Conservation (phyloP, 257 asterid genomes). For the Nyctanthes arbortristis region DNA sequence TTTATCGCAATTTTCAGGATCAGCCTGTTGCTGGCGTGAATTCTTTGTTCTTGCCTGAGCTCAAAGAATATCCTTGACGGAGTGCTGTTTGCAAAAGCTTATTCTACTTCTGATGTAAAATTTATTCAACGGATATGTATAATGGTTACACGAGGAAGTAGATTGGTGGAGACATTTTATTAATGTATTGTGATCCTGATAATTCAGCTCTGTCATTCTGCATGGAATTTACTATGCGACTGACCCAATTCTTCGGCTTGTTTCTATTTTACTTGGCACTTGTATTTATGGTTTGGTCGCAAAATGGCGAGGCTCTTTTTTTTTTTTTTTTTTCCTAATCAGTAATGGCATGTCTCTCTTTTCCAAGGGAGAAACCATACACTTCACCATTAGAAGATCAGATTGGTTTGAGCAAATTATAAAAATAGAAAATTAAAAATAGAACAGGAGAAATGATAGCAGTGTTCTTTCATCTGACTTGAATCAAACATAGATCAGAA, state of each 20-base stretch:
- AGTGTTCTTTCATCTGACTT: too few relatives aligned
- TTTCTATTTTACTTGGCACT: not conserved
- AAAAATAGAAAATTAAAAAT: too few relatives aligned
- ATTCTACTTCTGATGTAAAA: not conserved
- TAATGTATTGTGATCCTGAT: not conserved
- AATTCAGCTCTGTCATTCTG: not conserved
- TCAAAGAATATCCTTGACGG: not conserved
- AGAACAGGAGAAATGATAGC: too few relatives aligned
- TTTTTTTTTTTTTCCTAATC: too few relatives aligned
- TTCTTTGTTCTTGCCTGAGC: not conserved
- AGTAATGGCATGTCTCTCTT: too few relatives aligned
- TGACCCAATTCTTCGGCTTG: too few relatives aligned
- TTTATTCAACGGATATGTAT: not conserved
- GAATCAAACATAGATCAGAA: not conserved
- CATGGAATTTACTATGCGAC: not conserved
- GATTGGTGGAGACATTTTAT: not conserved
- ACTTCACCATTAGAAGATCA: too few relatives aligned
- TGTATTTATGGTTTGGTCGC: not conserved
- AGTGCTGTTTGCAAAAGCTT: not conserved
- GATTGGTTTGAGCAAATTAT: too few relatives aligned
- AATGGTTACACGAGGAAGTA: not conserved
- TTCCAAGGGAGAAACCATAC: too few relatives aligned
- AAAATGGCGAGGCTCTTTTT: not conserved
- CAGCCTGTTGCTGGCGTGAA: not conserved
- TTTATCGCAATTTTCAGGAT: slow-evolving; percentile 3